These are phyloP conservation scores for Clonostachys rhizophaga DNA, from an alignment of 2,329 filamentous ascomycete species.

Conservation along the genomic window DNA sequence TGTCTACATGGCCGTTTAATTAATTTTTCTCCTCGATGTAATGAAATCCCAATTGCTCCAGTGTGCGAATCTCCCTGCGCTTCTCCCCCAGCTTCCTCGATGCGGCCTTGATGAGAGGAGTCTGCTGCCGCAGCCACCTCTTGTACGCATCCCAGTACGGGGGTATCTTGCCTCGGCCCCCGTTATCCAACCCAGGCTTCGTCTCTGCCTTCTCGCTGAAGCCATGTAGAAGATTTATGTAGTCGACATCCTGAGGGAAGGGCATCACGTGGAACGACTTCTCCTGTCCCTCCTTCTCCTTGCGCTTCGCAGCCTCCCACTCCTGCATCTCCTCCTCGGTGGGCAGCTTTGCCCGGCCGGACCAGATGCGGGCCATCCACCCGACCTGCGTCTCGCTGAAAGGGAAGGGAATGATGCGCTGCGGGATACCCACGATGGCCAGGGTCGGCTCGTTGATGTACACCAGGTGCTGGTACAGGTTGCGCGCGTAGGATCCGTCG, in stretches of 20 bases:
- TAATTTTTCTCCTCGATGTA: constrained; percentile 17
- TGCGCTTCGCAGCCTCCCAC: constrained; percentile 55
- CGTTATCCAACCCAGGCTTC: constrained; percentile 21
- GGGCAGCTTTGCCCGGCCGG: constrained; percentile 55
- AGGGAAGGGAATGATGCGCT: constrained; percentile 69
- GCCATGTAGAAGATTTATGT: constrained; percentile 52
- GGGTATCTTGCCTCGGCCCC: constrained; percentile 26
- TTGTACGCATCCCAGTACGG: constrained; percentile 33
- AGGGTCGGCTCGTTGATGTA: constrained; percentile 61
- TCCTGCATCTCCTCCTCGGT: constrained; percentile 46
- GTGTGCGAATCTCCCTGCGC: constrained; percentile 21
- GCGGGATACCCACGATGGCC: constrained; percentile 59
- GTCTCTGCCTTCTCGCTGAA: constrained; percentile 34
- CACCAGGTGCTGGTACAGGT: constrained; percentile 68
- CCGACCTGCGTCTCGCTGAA: constrained; percentile 65
- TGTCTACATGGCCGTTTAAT: neutral
- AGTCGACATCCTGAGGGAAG: constrained; percentile 50
- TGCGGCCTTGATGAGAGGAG: constrained; percentile 34
- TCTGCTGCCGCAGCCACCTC: constrained; percentile 29
- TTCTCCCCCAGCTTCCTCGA: constrained; percentile 25
- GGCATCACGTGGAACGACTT: constrained; percentile 33
- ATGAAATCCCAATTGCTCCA: constrained; percentile 31
- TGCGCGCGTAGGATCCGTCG: constrained; percentile 59
- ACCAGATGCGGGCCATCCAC: constrained; percentile 62
- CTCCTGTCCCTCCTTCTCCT: constrained; percentile 31